These are phyloP conservation scores for Endocalyx cinctus DNA, from an alignment of 2,329 filamentous ascomycete species.

Conservation along the genomic window DNA sequence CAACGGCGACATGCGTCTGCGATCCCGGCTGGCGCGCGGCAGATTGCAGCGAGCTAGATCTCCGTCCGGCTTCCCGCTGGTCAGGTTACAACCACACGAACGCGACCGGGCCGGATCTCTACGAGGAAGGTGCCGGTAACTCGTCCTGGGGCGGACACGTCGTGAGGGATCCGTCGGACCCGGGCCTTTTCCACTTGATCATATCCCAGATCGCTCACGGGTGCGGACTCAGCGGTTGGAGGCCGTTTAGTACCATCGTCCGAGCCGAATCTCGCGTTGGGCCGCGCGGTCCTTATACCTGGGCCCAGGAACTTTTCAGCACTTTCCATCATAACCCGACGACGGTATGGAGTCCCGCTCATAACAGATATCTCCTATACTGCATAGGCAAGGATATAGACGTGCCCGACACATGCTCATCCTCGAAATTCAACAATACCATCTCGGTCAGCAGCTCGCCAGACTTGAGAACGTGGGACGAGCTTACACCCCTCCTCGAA, in stretches of 20 bases:
- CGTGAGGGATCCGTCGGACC: slow-evolving; percentile 35
- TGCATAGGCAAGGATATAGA: slow-evolving; percentile 35
- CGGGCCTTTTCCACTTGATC: slow-evolving; percentile 38
- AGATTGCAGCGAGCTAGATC: slow-evolving; percentile 41
- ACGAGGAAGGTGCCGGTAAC: slow-evolving; percentile 24
- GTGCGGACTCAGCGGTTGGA: slow-evolving; percentile 43
- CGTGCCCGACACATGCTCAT: slow-evolving; percentile 17
- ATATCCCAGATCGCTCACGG: slow-evolving; percentile 39
- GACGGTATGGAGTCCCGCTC: slow-evolving; percentile 37
- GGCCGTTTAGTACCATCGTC: slow-evolving; percentile 39
- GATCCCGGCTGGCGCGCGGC: slow-evolving; percentile 39
- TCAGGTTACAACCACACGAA: slow-evolving; percentile 44
- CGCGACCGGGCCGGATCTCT: slow-evolving; percentile 20
- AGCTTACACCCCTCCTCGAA: slow-evolving; percentile 10
- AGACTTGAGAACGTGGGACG: slow-evolving; percentile 16
- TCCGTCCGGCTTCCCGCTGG: slow-evolving; percentile 33
- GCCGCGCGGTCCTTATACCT: slow-evolving; percentile 39
- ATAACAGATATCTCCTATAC: slow-evolving; percentile 40
- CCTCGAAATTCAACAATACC: slow-evolving; percentile 23
- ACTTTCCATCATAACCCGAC: slow-evolving; percentile 44
- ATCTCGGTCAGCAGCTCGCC: slow-evolving; percentile 27
- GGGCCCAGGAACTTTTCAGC: slow-evolving; percentile 32
- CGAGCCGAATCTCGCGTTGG: slow-evolving; percentile 40
- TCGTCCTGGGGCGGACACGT: slow-evolving; percentile 46
- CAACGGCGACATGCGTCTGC: slow-evolving; percentile 16